Base-by-base conservation (phyloP, 495 filamentous ascomycete species). In the Peziza echinospora region DNA sequence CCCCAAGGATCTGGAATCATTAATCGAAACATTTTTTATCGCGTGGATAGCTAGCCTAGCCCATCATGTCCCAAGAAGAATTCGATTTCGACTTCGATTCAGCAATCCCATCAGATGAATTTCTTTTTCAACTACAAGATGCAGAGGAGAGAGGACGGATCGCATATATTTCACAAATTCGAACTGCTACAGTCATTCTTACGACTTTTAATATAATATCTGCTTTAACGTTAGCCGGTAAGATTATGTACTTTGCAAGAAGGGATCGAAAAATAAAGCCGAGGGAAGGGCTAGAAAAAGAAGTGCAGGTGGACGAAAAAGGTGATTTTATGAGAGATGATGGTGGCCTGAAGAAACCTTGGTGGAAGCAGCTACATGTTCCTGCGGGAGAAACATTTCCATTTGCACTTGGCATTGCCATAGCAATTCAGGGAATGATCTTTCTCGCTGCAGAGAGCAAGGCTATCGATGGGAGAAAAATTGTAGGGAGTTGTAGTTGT, bases 341-440 rank as follows among this genome's bases (percentile, higher is more conserved):
- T n/a, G n/a, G n/a, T n/a, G n/a, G n/a, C n/a, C n/a, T n/a, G 30
- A 6, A 37, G 13, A 37, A 13, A 37, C 30, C 30, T 3, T 37
- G 13, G 13, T 37, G 30, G 30, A 2, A 13, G 30, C 13, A 17
- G 13, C 19, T 37, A 11, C 13, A 37, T 13, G 19, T 37, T 17
- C 2, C 1, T 2, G 19, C 30, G 6, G 30, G 19, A 37, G 53
- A 55, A 8, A 23, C 55, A 26, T 55, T 55, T 24, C 53, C 53
- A 24, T 26, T 55, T 10, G 43, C 55, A 13, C 41, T 55, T 9
- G 53, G 40, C 22, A 43, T 41, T 17, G 45, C 53, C 2, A 51
- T 55, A 41, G 22, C 54, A 26, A 21, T 51, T 9, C 52, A 55
- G 41, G 53, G 52, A 4, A 56, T 26, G 7, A 51, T 55, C 41